These are phyloP conservation scores for Hanseniaspora guilliermondii DNA, from an alignment of 805 yeast genomes.

Conservation along the genomic window DNA sequence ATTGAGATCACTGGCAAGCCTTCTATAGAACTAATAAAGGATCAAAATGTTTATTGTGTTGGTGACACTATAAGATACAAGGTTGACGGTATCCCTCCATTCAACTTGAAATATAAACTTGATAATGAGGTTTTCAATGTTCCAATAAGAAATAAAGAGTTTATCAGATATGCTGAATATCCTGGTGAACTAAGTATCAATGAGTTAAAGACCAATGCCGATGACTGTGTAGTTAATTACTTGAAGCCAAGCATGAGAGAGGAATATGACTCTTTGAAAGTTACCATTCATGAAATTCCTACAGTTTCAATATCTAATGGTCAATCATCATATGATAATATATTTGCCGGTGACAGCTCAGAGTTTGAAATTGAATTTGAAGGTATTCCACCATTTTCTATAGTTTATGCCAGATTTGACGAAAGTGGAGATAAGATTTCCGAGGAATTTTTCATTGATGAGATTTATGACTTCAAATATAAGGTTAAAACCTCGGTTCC, in stretches of 20 bases:
- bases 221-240: constrained; percentile 57
- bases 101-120: constrained; percentile 61
- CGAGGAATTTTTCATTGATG: constrained; percentile 43
- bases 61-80: constrained; percentile 79
- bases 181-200: constrained; percentile 65
- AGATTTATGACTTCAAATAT: constrained; percentile 58
- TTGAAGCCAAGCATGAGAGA: constrained; percentile 30
- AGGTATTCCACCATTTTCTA: constrained; percentile 83
- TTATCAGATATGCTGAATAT: constrained; percentile 61
- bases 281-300: constrained; percentile 44
- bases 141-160: constrained; percentile 36
- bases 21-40: constrained; percentile 37
- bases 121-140: constrained; percentile 50
- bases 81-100: constrained; percentile 70
- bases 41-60: constrained; percentile 57
- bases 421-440: constrained; percentile 38
- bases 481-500: constrained; percentile 68
- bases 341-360: constrained; percentile 90
- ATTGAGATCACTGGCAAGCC: constrained; percentile 70
- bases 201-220: constrained; percentile 62
- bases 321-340: constrained; percentile 59
- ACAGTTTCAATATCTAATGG: constrained; percentile 80
- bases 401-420: constrained; percentile 69
- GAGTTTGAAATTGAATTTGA: constrained; percentile 70
- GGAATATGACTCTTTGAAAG: constrained; percentile 26